Conservation (phyloP, 768 basidiomycete species). For the Suillus lakei region DNA sequence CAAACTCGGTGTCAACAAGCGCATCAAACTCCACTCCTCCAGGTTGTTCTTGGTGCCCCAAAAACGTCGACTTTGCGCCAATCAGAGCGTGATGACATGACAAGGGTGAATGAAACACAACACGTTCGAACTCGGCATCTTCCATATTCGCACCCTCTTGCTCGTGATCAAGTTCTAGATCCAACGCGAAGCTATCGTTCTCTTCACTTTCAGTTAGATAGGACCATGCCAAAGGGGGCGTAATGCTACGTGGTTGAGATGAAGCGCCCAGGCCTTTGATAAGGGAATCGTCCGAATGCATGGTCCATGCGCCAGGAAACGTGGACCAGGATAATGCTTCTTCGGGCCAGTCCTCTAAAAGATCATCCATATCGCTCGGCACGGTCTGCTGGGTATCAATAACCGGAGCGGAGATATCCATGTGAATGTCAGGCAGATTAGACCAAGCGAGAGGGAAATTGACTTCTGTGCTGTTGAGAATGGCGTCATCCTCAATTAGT, state of each 20-base stretch:
- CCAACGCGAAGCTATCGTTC: constrained; percentile 11
- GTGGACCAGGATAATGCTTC: constrained; percentile 9
- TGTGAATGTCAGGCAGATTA: constrained; percentile 19
- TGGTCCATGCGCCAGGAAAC: constrained; percentile 9
- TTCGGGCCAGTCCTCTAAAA: constrained; percentile 18
- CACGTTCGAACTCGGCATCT: constrained; percentile 16
- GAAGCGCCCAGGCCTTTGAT: constrained; percentile 20
- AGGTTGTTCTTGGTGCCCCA: constrained; percentile 13
- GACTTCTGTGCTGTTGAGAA: constrained; percentile 6
- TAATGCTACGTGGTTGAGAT: constrained; percentile 21
- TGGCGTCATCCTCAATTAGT: constrained; percentile 21
- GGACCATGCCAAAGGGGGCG: constrained; percentile 16
- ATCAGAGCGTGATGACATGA: constrained; percentile 19
- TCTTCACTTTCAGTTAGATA: constrained; percentile 21
- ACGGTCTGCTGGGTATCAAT: constrained; percentile 8
- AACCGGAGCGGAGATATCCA: constrained; percentile 9
- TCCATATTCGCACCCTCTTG: constrained; percentile 21
- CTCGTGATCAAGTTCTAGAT: constrained; percentile 19
- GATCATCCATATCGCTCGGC: constrained; percentile 22
- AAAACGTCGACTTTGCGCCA: constrained; percentile 21
- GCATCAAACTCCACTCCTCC: constrained; percentile 14
- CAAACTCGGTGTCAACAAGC: constrained; percentile 1
- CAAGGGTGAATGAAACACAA: constrained; percentile 7
- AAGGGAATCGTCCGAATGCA: constrained; percentile 29
- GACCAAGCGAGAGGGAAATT: constrained; percentile 15